Evolutionary conservation across 768 basidiomycete species (phyloP), one percentile per base, ranked within the genome.

Genomic region (Lactifluus subvellereus): DNA sequence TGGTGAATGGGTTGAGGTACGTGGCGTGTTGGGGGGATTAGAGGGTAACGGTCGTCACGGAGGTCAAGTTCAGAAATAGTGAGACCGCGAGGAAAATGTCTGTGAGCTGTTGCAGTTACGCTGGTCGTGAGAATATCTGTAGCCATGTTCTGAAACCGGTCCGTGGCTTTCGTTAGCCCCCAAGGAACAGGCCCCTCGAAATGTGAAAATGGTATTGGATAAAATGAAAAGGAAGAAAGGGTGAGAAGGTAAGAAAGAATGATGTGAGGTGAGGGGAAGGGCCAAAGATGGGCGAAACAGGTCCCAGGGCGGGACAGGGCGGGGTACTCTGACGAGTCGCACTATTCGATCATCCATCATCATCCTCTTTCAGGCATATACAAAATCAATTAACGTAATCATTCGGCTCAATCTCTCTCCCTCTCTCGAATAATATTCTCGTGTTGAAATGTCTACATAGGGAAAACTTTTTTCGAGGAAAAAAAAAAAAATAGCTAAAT

Each of bases 21-120:
- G 62, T 63, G 51, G 62, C 54, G 51, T 27, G 69, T 55, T 35
- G 73, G 60, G 20, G 76, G 69, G 53, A 76, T 60, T 18, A 49
- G 52, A 16, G 80, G 76, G 67, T 87, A 86, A 70, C 86, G 78
- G 70, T 80, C 82, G 76, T 87, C 87, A 69, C 79, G 78, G 72
- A 83, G 80, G 73, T 85, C 84, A 65, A 83, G 77, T 61, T 86
- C 86, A 60, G 81, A 76, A 72, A 85, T 78, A 45, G 77, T 70
- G 62, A 87, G 77, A 47, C 79, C 74, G 69, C 78, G 79, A 55
- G 84, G 76, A 73, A 84, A 85, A 65, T 80, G 72, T 60, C 71
- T 73, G 43, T 62, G 78, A 69, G 68, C 72, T 74, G 48, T 47
- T 32, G 57, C 2, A 14, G 57, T 35, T 32, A 75, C 64, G 67